Base-by-base conservation (phyloP, 2,329 filamentous ascomycete genomes). In the Sporothrix phasma region DNA sequence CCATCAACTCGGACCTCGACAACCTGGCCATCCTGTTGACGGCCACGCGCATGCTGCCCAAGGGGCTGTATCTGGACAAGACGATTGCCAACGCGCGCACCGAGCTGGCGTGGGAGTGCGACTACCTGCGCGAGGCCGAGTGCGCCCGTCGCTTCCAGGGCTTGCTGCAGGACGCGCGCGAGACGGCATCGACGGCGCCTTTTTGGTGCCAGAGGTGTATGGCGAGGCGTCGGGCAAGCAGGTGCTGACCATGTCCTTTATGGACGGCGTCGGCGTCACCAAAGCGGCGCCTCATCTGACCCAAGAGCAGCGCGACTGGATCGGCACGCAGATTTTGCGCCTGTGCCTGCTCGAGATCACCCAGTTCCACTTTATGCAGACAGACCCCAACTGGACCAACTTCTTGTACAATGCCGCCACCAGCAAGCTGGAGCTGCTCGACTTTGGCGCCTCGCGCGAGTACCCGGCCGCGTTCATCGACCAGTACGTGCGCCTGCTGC, bases 371-470 rank as follows among this genome's bases (percentile, higher is more conserved):
- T 97, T 96, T 78, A 99, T 99, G 94, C 94, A 99, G 77, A 99
- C 94, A 5, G 94, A 99, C 73, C 94, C 94, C 46, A 99, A 99
- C 79, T 99, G 94, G 94, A 97, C 93, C 39, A 99, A 99, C 76
- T 99, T 99, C 75, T 81, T 97, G 22, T 99, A 91, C 80, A 94
- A 97, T 70, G 79, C 85, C 1, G 70, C 78, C 22, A 85, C 81
- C 3, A 79, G 85, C 70, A 88, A 86, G 72, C 86, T 99, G 15
- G 92, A 96, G 75, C 84, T 99, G 0, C 86, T 99, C 61, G 95
- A 99, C 76, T 99, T 99, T 75, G 94, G 94, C 65, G 94, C 94
- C 41, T 92, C 88, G 22, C 83, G 94, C 70, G 93, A 92, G 69
- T 99, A 87, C 73, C 91, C 92, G 0, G 81, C 84, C 45, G 78